Percentiles rank a stretch among this genome's conserved stretches.
phyloP scores from a whole-genome alignment of 495 filamentous ascomycete species.

The Tetracladium marchalianum region DNA sequence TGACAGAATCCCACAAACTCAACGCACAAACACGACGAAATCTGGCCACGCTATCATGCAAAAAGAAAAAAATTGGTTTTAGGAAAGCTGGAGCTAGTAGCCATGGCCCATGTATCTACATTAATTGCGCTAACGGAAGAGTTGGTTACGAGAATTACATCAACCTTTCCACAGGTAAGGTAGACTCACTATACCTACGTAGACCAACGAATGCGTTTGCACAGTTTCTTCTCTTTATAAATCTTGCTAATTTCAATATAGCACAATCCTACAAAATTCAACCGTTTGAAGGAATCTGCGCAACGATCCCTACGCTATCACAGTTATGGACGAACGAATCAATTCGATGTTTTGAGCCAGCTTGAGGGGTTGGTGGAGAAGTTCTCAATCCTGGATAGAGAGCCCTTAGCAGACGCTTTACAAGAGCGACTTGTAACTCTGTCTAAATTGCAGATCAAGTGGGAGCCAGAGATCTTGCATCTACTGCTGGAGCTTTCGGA shows the following conservation, averaged over 20 bases:
- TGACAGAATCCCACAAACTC: too few species aligned
- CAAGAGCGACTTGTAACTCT: slow-evolving; percentile 51
- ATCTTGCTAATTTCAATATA: slow-evolving; percentile 11
- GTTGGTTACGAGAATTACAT: slow-evolving; percentile 34
- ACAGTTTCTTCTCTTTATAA: background rate
- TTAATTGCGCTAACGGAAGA: slow-evolving; percentile 43
- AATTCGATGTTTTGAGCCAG: slow-evolving; percentile 69
- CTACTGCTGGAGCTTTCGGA: slow-evolving; percentile 76
- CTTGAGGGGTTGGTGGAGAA: slow-evolving; percentile 82
- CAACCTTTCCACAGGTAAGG: slow-evolving; percentile 17
- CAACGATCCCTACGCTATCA: slow-evolving; percentile 46
- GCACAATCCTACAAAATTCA: slow-evolving; percentile 36
- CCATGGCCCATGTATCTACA: slow-evolving; percentile 39
- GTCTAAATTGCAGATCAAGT: slow-evolving; percentile 39
- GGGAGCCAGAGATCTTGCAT: slow-evolving; percentile 69
- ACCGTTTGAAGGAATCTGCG: slow-evolving; percentile 36
- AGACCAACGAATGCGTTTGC: background rate
- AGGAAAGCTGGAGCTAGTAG: background rate
- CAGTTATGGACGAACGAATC: slow-evolving; percentile 66
- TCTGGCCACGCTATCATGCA: too few species aligned
- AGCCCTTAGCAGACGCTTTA: slow-evolving; percentile 73
- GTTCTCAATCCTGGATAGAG: slow-evolving; percentile 67
- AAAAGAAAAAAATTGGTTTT: too few species aligned
- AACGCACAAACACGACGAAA: too few species aligned
- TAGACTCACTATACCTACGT: background rate